phyloP scores from a whole-genome alignment of 495 filamentous ascomycete genomes.

The Peziza echinospora region DNA sequence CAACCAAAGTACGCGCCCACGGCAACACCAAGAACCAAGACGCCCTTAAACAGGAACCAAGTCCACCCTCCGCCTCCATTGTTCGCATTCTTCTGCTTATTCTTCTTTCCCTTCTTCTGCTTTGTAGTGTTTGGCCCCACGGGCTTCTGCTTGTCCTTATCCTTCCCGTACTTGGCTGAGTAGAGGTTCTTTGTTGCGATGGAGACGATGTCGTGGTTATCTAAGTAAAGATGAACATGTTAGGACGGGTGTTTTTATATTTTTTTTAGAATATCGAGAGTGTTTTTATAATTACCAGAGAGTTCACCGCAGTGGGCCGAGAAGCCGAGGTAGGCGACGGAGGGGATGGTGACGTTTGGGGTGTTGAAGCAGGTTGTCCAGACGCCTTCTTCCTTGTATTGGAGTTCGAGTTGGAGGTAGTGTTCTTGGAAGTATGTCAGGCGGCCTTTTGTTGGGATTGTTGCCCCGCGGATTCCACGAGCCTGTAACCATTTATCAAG shows the following conservation, averaged over 20 bases:
- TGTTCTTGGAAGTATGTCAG: constrained; percentile 96
- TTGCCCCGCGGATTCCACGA: constrained; percentile 61
- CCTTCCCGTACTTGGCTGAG: constrained; percentile 25
- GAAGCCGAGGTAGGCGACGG: constrained; percentile 86
- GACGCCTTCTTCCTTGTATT: constrained; percentile 71
- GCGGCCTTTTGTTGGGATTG: constrained; percentile 59
- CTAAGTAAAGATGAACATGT: constrained; percentile 20
- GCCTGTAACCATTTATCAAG: constrained; percentile 37
- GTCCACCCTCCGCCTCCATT: constrained; percentile 49
- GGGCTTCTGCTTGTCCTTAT: constrained; percentile 8
- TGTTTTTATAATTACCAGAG: constrained; percentile 27
- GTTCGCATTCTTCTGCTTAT: constrained; percentile 22
- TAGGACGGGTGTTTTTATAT: not conserved
- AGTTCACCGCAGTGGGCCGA: constrained; percentile 90
- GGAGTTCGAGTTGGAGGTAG: constrained; percentile 69
- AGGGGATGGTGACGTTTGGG: constrained; percentile 46
- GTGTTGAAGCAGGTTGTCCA: constrained; percentile 82
- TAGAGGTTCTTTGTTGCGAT: constrained; percentile 81
- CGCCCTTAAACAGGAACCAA: constrained; percentile 77
- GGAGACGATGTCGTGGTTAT: constrained; percentile 93
- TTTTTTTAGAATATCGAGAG: not conserved
- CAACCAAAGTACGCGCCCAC: constrained; percentile 64
- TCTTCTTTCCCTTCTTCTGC: no score
- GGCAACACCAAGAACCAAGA: constrained; percentile 49
- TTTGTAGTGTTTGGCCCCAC: constrained; percentile 12